Conservation (phyloP, 2,329 filamentous ascomycete genomes). For the Venturia oleaginea region DNA sequence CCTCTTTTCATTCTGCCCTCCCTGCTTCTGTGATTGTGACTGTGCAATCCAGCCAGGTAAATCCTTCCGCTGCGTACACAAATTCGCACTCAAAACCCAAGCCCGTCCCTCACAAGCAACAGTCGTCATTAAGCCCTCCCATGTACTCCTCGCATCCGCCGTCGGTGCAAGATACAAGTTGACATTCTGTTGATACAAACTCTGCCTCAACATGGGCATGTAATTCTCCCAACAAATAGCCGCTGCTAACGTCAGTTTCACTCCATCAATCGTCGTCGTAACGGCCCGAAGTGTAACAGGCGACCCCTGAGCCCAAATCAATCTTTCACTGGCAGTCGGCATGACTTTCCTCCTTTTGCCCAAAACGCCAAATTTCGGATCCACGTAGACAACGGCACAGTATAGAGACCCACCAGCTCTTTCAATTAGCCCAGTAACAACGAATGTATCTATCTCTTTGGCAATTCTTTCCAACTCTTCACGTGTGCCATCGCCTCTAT, state of each 20-base stretch:
- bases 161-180: constrained; percentile 89
- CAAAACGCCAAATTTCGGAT: constrained; percentile 60
- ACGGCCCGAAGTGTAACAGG: constrained; percentile 71
- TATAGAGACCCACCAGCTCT: constrained; percentile 74
- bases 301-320: constrained; percentile 83
- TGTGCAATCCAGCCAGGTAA: constrained; percentile 42
- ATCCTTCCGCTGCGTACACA: constrained; percentile 57
- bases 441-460: constrained; percentile 67
- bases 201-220: constrained; percentile 80
- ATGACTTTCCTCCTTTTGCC: constrained; percentile 90
- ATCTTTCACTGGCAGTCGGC: constrained; percentile 75
- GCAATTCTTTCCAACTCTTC: constrained; percentile 73
- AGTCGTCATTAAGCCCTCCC: constrained; percentile 74
- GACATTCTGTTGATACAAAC: constrained; percentile 80
- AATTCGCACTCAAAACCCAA: constrained; percentile 79
- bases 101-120: constrained; percentile 73
- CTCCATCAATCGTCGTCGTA: constrained; percentile 67
- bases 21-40: neutral
- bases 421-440: constrained; percentile 75
- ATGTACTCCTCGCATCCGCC: constrained; percentile 74
- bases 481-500: constrained; percentile 64
- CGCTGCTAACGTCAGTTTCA: constrained; percentile 69
- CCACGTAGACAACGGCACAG: constrained; percentile 74
- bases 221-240: constrained; percentile 98
- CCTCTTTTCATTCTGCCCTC: constrained; percentile 16